A percentile compares a stretch with the other conserved stretches of the same genome.
phyloP scores from a whole-genome alignment of 331 rosid species.

The Stylosanthes scabra region DNA sequence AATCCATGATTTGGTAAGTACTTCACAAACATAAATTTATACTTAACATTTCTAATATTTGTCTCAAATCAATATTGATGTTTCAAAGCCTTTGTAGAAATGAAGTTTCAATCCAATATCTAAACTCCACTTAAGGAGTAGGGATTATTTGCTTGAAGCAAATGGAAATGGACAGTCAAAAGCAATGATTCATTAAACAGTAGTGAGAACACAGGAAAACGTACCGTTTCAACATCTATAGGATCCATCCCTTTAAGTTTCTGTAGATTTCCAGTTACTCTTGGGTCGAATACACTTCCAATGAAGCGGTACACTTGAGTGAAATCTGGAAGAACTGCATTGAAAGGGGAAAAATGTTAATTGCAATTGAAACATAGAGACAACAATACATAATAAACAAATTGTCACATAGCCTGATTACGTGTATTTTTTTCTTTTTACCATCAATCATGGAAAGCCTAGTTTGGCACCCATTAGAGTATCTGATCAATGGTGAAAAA shows the following conservation, averaged over 20 bases:
- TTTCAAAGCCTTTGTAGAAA: constrained; percentile 17
- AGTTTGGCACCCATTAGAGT: too few species aligned
- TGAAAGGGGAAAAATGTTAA: constrained; percentile 4
- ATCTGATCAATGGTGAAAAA: too few species aligned
- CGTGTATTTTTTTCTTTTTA: background rate
- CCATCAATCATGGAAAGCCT: too few species aligned
- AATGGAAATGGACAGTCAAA: constrained; percentile 22
- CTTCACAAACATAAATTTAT: constrained; percentile 15
- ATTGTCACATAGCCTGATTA: background rate
- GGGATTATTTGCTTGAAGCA: background rate
- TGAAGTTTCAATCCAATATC: constrained; percentile 11
- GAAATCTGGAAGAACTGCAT: constrained; percentile 97
- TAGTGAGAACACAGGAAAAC: background rate
- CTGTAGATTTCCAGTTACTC: constrained; percentile 69
- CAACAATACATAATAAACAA: background rate
- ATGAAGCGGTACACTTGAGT: constrained; percentile 83
- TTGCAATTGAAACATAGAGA: constrained; percentile 2
- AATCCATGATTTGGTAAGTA: constrained; percentile 3
- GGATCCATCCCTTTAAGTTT: constrained; percentile 88
- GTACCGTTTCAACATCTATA: constrained; percentile 93
- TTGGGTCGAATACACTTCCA: constrained; percentile 95
- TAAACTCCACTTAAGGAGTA: background rate
- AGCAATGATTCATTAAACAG: background rate
- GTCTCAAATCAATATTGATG: background rate
- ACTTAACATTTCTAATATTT: background rate